Conservation (phyloP, 23 red algal species). For the Gracilaria gracilis region DNA sequence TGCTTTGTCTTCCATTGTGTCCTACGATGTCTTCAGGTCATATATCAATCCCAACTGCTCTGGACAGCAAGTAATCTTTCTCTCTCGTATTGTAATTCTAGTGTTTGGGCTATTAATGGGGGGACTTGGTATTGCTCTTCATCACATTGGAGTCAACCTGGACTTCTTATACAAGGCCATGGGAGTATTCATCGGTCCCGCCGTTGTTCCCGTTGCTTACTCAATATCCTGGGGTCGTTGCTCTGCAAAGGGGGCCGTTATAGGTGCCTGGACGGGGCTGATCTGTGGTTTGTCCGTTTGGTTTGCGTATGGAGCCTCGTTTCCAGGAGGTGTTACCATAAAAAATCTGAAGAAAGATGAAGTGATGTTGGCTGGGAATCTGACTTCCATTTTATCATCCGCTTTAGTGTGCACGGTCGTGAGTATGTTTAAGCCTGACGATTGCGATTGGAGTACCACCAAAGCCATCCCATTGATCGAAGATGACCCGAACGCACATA, state of each 20-base stretch:
- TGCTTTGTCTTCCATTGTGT: constrained; percentile 52
- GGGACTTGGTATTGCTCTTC: constrained; percentile 75
- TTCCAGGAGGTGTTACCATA: constrained; percentile 65
- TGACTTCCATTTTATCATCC: constrained; percentile 74
- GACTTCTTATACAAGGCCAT: constrained; percentile 80
- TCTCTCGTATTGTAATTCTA: constrained; percentile 81
- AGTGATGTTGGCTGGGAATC: constrained; percentile 79
- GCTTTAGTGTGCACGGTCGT: constrained; percentile 69
- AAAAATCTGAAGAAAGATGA: constrained; percentile 40
- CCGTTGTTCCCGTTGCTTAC: constrained; percentile 81
- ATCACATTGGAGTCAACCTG: constrained; percentile 74
- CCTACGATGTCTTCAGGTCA: constrained; percentile 88
- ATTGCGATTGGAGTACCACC: constrained; percentile 86
- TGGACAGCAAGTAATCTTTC: constrained; percentile 78
- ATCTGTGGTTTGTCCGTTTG: constrained; percentile 61
- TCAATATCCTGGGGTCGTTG: constrained; percentile 74
- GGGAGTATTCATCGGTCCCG: constrained; percentile 85
- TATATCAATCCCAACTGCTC: constrained; percentile 80
- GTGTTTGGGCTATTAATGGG: constrained; percentile 82
- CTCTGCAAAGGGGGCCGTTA: constrained; percentile 41
- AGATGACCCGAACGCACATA: constrained; percentile 83
- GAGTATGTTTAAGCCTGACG: constrained; percentile 60
- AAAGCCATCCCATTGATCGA: constrained; percentile 80
- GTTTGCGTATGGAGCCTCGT: constrained; percentile 70
- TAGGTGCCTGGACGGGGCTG: constrained; percentile 64